These are phyloP conservation scores for Cadophora malorum DNA, from an alignment of 2,329 filamentous ascomycete genomes.

Conservation along the genomic window DNA sequence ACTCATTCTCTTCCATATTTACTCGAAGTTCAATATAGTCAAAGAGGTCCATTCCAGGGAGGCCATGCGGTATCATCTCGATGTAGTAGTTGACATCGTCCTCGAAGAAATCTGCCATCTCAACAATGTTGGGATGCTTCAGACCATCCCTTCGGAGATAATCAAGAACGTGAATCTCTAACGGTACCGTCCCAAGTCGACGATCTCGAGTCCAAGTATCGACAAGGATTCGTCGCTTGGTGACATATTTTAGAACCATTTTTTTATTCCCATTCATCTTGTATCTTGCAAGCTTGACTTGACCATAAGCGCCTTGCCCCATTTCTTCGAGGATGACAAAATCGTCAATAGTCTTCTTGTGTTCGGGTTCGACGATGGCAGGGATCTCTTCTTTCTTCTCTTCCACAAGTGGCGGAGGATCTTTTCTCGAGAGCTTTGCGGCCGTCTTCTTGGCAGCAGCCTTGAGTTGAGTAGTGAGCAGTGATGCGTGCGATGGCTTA, in stretches of 20 bases:
- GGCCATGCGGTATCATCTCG: conserved; percentile 93
- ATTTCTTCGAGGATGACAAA: conserved; percentile 96
- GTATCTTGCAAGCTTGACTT: conserved; percentile 92
- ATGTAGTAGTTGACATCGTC: conserved; percentile 97
- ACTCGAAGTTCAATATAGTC: conserved; percentile 97
- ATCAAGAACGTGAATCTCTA: conserved; percentile 97
- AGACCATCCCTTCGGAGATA: conserved; percentile 80
- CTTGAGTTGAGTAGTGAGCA: conserved; percentile 62
- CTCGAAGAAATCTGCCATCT: conserved; percentile 77
- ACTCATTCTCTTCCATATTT: conserved; percentile 96
- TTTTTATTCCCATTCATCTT: conserved; percentile 78
- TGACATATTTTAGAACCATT: conserved; percentile 96
- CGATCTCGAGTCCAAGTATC: conserved; percentile 98
- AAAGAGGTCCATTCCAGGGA: conserved; percentile 98
- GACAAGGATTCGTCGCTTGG: conserved; percentile 93
- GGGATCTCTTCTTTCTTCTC: conserved; percentile 45
- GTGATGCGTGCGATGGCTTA: conserved; percentile 51
- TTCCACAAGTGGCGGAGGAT: conserved; percentile 42
- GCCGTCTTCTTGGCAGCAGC: conserved; percentile 62
- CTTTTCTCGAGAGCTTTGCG: conserved; percentile 56
- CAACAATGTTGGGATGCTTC: conserved; percentile 72
- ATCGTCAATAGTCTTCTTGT: conserved; percentile 87
- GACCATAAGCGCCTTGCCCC: conserved; percentile 97
- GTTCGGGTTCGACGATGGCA: conserved; percentile 47
- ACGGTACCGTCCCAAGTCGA: conserved; percentile 87